Evolutionary conservation across 164 flowering plant species (phyloP).

Genomic region (Vitis riparia): DNA sequence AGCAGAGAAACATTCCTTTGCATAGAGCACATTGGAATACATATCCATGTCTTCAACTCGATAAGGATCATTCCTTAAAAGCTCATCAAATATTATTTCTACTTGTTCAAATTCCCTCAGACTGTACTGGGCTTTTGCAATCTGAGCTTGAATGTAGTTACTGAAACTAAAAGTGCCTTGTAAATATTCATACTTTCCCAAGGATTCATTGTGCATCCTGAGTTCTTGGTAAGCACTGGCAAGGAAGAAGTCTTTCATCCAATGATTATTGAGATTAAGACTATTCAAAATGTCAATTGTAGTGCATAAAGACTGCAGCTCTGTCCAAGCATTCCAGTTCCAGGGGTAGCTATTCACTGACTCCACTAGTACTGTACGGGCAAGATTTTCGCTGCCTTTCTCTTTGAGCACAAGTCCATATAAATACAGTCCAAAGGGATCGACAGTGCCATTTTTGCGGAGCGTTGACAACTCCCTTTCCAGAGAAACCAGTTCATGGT

Average conservation of each 20-base stretch:
- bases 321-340: constrained; percentile 99
- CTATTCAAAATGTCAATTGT: constrained; percentile 59
- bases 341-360: constrained; percentile 95
- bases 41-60: constrained; percentile 95
- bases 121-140: constrained; percentile 86
- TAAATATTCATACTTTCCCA: constrained; percentile 69
- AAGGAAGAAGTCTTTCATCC: constrained; percentile 98
- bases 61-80: constrained; percentile 78
- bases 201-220: constrained; percentile 77
- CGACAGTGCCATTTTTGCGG: constrained; percentile 71
- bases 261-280: constrained; percentile 80
- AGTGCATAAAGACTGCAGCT: constrained; percentile 84
- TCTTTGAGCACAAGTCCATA: constrained; percentile 88
- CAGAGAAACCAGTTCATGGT: constrained; percentile 67
- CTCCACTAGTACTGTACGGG: constrained; percentile 79
- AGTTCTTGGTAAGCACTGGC: constrained; percentile 87
- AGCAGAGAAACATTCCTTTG: constrained; percentile 83
- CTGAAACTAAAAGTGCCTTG: constrained; percentile 76
- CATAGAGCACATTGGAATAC: constrained; percentile 97
- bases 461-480: constrained; percentile 75
- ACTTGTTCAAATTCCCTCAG: constrained; percentile 90
- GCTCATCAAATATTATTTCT: constrained; percentile 89
- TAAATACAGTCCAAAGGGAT: constrained; percentile 80
- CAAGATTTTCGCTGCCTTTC: constrained; percentile 80
- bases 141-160: constrained; percentile 85